These are phyloP conservation scores for Pseudocercospora ulei DNA, from an alignment of 2,329 filamentous ascomycete genomes.

Conservation along the genomic window DNA sequence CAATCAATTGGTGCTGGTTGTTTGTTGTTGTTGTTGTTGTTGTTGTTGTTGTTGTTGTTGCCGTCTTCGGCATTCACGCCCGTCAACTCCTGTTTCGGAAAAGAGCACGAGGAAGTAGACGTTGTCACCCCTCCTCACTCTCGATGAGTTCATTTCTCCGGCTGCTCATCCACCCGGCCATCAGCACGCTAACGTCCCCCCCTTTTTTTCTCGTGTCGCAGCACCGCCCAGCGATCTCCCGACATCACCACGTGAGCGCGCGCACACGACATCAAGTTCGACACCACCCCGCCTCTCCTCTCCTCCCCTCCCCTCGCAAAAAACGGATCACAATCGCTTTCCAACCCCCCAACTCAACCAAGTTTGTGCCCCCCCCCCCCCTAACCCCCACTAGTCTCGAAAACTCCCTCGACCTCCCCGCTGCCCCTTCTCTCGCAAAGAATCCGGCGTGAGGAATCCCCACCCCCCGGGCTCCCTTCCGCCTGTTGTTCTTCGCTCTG, in stretches of 20 bases:
- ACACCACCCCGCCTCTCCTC: too few species aligned
- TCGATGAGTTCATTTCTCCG: slow-evolving; percentile 8
- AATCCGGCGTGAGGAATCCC: too few species aligned
- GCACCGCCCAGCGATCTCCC: slow-evolving; percentile 26
- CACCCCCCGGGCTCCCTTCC: too few species aligned
- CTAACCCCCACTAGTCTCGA: too few species aligned
- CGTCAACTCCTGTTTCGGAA: slow-evolving; percentile 8
- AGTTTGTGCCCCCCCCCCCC: too few species aligned
- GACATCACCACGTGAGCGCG: slow-evolving; percentile 23
- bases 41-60: too few species aligned
- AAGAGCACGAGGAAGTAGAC: slow-evolving; percentile 5
- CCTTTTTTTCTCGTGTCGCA: slow-evolving; percentile 12
- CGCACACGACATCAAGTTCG: slow-evolving; percentile 4
- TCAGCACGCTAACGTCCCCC: slow-evolving; percentile 15
- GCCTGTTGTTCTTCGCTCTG: too few species aligned
- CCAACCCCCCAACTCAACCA: too few species aligned
- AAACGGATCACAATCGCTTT: too few species aligned
- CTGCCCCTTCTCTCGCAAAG: too few species aligned
- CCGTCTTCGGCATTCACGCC: slow-evolving; percentile 1
- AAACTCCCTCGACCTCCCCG: too few species aligned
- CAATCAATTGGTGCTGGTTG: slow-evolving; percentile 4
- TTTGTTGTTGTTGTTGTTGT: slow-evolving; percentile 10
- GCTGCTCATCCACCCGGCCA: slow-evolving; percentile 7
- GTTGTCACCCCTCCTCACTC: neutral
- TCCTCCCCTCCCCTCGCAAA: too few species aligned